Base-by-base conservation (phyloP, 1,284 basidiomycete genomes). In the Rhodotorula sp. region DNA sequence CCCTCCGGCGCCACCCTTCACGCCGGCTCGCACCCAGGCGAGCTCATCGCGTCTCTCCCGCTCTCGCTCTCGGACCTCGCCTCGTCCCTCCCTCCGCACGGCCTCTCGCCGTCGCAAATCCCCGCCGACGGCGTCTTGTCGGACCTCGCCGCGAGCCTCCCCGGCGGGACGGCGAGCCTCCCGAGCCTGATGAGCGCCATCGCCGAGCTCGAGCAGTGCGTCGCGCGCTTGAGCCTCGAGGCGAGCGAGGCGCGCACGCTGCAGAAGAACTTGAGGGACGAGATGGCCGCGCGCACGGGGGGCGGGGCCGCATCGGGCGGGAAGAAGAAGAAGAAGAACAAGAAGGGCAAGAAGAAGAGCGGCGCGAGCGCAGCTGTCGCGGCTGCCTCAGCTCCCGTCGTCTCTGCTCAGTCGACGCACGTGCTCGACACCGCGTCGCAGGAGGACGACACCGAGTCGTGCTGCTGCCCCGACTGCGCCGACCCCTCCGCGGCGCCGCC, bases 121-220 rank as follows among this genome's bases (percentile, higher is more conserved):
- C 57, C 44, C n/a, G 44, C 57, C 3, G 57, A 55, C 53, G 62
- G 62, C 19, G 55, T 63, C 42, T 55, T 71, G 19, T 58, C 64
- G n/a, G 54, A 60, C 49, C 57, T 56, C 49, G 61, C 42, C 44
- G 45, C 66, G 53, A 53, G 64, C 50, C 42, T 44, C 21, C 64
- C 55, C 49, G 49, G 42, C 27, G 48, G 46, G 16, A 66, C 72
- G 19, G 68, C 54, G 46, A 53, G 49, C 44, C 52, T 71, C 10
- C 70, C 73, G 23, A 59, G 59, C 16, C 44, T 74, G 16, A 68
- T 69, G 64, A 55, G 61, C 12, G 70, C 69, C 17, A 69, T 74
- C 55, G 60, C 67, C 23, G 73, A 74, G 48, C 61, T 74, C 19
- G 73, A 74, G 54, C 64, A 69, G 61, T 71, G 67, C 56, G 73